These are phyloP conservation scores for Pythium aristosporum DNA, from an alignment of 352 stramenopile species.

Conservation along the genomic window DNA sequence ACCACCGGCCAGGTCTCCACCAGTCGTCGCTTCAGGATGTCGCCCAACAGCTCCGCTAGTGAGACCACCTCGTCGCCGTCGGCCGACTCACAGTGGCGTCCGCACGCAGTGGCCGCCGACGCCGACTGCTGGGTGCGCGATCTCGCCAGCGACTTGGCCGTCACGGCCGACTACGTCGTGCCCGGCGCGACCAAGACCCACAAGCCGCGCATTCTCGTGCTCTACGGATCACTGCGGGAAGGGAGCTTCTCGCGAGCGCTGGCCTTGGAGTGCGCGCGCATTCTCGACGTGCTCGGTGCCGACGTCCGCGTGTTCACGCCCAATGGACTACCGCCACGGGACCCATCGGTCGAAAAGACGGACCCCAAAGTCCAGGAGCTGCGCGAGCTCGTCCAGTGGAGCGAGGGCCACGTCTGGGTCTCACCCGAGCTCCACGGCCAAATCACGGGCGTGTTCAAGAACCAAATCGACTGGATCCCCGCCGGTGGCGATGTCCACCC, in stretches of 20 bases:
- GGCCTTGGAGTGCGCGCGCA: slow-evolving; percentile 63
- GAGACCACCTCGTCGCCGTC: neutral
- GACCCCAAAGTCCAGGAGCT: slow-evolving; percentile 62
- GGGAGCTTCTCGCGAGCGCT: slow-evolving; percentile 47
- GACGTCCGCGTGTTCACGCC: slow-evolving; percentile 50
- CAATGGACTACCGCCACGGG: slow-evolving; percentile 45
- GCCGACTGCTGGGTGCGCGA: slow-evolving; percentile 27
- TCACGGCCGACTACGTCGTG: slow-evolving; percentile 10
- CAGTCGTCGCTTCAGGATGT: neutral
- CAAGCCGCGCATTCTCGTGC: slow-evolving; percentile 49
- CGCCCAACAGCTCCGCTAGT: slow-evolving; percentile 3
- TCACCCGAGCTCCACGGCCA: slow-evolving; percentile 64
- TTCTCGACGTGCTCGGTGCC: slow-evolving; percentile 54
- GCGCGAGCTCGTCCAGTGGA: slow-evolving; percentile 56
- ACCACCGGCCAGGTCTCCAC: neutral
- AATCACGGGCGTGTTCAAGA: slow-evolving; percentile 72
- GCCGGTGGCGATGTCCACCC: slow-evolving; percentile 55
- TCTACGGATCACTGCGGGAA: slow-evolving; percentile 56
- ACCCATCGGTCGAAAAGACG: slow-evolving; percentile 48
- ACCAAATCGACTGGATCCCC: slow-evolving; percentile 71
- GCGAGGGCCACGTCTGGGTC: slow-evolving; percentile 62
- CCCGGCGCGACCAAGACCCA: slow-evolving; percentile 26
- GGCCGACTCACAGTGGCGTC: slow-evolving; percentile 17
- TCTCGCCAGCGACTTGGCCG: slow-evolving; percentile 18
- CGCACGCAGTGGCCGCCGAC: slow-evolving; percentile 21